phyloP scores from a whole-genome alignment of 2,329 filamentous ascomycete species.

The Sporothrix luriei region DNA sequence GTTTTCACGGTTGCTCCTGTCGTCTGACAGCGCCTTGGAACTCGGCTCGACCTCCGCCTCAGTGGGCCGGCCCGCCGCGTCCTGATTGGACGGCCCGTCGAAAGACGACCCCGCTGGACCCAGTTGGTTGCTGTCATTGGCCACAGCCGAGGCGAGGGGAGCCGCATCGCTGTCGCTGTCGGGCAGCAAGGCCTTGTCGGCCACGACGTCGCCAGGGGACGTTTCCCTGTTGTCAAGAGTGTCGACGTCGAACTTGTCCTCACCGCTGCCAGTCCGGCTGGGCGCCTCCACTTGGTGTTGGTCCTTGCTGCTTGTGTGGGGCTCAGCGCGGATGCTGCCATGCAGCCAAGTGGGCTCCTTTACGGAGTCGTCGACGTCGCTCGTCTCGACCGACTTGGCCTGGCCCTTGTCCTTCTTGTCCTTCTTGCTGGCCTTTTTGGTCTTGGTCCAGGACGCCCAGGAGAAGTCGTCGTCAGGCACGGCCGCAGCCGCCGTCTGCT shows the following conservation, averaged over 20 bases:
- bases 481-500: neutral
- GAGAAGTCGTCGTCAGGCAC: conserved; percentile 42
- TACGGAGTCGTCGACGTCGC: neutral
- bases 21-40: neutral
- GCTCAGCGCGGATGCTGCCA: conserved; percentile 4
- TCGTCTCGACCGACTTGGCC: neutral
- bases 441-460: conserved; percentile 21
- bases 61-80: conserved; percentile 9
- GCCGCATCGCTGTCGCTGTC: conserved; percentile 2
- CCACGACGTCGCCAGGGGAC: conserved; percentile 18
- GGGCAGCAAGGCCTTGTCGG: neutral
- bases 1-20: neutral
- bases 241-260: neutral
- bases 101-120: neutral
- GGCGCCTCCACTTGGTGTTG: conserved; percentile 19
- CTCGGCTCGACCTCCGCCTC: neutral
- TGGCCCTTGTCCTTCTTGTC: neutral
- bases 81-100: conserved; percentile 18
- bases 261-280: conserved; percentile 6
- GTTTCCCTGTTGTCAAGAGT: neutral
- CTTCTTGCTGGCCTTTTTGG: conserved; percentile 1
- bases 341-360: conserved; percentile 20
- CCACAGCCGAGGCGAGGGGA: neutral
- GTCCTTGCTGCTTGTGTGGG: conserved; percentile 18
- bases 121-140: conserved; percentile 5